Conservation (phyloP, 2,329 filamentous ascomycete genomes). For the Monosporascus sp. region DNA sequence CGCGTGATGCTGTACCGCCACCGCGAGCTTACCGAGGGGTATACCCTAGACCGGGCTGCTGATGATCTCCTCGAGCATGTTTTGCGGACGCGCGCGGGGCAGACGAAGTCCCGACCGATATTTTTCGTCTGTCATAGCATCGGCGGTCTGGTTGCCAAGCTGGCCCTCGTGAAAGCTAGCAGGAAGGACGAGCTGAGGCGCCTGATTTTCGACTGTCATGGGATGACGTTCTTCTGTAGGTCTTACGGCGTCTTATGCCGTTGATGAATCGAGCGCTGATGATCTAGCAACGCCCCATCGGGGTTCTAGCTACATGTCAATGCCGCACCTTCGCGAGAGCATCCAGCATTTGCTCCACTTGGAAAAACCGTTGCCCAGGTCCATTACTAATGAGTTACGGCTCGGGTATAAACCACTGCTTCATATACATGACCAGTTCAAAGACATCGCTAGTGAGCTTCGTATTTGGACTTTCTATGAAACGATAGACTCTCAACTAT, state of each 20-base stretch:
- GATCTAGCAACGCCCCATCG: conserved; percentile 51
- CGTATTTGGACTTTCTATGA: conserved; percentile 60
- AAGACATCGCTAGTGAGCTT: conserved; percentile 50
- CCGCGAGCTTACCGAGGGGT: conserved; percentile 33
- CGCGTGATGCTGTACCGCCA: conserved; percentile 49
- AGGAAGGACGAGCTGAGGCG: conserved; percentile 31
- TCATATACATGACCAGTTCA: conserved; percentile 49
- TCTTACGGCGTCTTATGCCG: not conserved
- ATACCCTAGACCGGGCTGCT: conserved; percentile 39
- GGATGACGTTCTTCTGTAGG: conserved; percentile 55
- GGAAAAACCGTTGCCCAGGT: conserved; percentile 42
- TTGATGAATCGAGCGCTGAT: conserved; percentile 5
- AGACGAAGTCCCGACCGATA: conserved; percentile 40
- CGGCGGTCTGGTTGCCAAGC: conserved; percentile 55
- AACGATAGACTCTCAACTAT: conserved; percentile 53
- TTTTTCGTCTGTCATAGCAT: conserved; percentile 58
- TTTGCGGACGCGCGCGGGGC: conserved; percentile 23
- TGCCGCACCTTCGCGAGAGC: conserved; percentile 47
- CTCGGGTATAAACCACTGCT: conserved; percentile 45
- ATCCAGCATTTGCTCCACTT: conserved; percentile 49
- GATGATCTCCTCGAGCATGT: conserved; percentile 42
- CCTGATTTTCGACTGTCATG: conserved; percentile 52
- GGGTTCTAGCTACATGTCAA: conserved; percentile 58
- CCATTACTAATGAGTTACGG: conserved; percentile 44
- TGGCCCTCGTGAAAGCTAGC: conserved; percentile 45